phyloP scores from a whole-genome alignment of 148 eudicot genomes.

The Diospyros kaki region DNA sequence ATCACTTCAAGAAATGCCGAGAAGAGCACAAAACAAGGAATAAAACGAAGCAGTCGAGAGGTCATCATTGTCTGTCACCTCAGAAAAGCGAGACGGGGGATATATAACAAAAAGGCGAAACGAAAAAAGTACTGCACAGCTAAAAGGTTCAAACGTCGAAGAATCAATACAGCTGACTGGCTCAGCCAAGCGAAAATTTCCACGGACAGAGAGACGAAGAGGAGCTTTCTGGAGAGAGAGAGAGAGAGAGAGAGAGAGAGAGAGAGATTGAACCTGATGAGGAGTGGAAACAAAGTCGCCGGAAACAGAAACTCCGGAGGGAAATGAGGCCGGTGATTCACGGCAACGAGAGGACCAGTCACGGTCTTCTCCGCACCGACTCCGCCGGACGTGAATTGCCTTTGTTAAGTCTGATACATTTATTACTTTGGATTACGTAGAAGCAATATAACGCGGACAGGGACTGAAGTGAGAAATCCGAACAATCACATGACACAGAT shows the following conservation, averaged over 20 bases:
- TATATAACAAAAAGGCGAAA: constrained; percentile 5
- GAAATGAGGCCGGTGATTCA: constrained; percentile 25
- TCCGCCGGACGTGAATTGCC: constrained; percentile 21
- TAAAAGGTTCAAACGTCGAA: not conserved
- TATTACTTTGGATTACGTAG: not conserved
- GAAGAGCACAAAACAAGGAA: not conserved
- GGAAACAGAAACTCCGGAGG: constrained; percentile 20
- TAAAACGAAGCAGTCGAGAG: not conserved
- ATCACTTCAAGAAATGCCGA: not conserved
- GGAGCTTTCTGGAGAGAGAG: too few species aligned
- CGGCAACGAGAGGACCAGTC: constrained; percentile 7
- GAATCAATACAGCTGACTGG: constrained; percentile 3
- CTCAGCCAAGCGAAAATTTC: too few species aligned
- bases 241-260: too few species aligned
- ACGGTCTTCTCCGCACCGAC: not conserved
- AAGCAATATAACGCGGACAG: too few species aligned
- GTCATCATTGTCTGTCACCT: constrained; percentile 13
- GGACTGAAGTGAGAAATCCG: too few species aligned
- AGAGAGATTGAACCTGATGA: not conserved
- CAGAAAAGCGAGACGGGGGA: constrained; percentile 22
- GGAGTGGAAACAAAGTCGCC: not conserved
- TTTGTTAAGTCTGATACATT: constrained; percentile 23
- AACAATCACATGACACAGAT: too few species aligned
- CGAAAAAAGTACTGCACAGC: constrained; percentile 1
- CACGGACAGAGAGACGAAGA: too few species aligned